Evolutionary conservation across 805 yeast genomes (phyloP).

Genomic region (Barnettozyma sucrosica): DNA sequence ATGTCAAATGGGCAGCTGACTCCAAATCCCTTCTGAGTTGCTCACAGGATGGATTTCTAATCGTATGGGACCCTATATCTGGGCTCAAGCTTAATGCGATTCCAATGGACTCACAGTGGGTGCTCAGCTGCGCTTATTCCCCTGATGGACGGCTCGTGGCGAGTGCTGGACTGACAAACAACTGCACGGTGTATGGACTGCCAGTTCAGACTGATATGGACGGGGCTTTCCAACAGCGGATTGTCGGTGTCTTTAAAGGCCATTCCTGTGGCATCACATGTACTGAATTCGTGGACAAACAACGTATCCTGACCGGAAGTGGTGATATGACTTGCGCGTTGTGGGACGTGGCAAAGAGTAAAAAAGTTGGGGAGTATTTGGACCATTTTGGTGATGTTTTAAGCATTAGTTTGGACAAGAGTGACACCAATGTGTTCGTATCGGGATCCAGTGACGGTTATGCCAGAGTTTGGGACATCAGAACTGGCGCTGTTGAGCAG

Average conservation of each 20-base stretch:
- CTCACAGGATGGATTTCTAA: slow-evolving; percentile 80
- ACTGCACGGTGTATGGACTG: slow-evolving; percentile 61
- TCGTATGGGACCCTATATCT: slow-evolving; percentile 75
- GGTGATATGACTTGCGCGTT: slow-evolving; percentile 77
- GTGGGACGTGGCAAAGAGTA: slow-evolving; percentile 73
- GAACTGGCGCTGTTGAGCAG: slow-evolving; percentile 42
- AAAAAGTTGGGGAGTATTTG: slow-evolving; percentile 44
- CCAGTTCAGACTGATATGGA: slow-evolving; percentile 20
- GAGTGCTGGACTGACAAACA: slow-evolving; percentile 77
- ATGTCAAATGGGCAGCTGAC: slow-evolving; percentile 62
- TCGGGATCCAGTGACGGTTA: slow-evolving; percentile 68
- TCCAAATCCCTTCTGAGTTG: slow-evolving; percentile 60
- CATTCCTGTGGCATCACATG: slow-evolving; percentile 81
- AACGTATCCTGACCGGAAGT: slow-evolving; percentile 58
- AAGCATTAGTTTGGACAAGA: slow-evolving; percentile 33
- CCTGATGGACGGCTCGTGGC: slow-evolving; percentile 65
- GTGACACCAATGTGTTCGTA: slow-evolving; percentile 35
- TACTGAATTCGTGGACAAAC: slow-evolving; percentile 57
- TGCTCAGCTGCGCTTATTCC: slow-evolving; percentile 65
- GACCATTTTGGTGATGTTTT: slow-evolving; percentile 74
- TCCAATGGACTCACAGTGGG: slow-evolving; percentile 73
- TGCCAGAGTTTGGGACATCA: slow-evolving; percentile 59
- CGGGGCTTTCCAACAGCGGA: slow-evolving; percentile 33
- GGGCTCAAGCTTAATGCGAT: slow-evolving; percentile 69
- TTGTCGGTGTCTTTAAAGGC: slow-evolving; percentile 60